Percentiles rank a stretch among this genome's conserved stretches.
Evolutionary conservation across 768 basidiomycete species (phyloP).

Genomic region (Lactifluus piperatus): DNA sequence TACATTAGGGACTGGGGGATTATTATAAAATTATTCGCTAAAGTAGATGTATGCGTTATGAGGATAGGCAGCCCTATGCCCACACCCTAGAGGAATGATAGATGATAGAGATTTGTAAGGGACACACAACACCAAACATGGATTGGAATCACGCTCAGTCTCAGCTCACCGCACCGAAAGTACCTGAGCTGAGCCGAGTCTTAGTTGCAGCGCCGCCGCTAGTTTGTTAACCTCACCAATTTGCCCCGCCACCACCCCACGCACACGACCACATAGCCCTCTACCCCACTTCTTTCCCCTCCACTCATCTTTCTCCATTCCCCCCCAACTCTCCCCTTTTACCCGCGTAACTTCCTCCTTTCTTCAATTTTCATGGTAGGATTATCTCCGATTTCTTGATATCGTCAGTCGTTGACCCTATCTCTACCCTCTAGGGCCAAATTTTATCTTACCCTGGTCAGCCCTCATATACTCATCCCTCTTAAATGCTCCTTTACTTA

Average conservation of each 20-base stretch:
- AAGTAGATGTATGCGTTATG: too few species aligned
- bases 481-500: background rate
- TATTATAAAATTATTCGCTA: too few species aligned
- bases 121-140: constrained; percentile 15
- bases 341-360: background rate
- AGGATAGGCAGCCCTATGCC: too few species aligned
- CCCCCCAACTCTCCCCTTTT: background rate
- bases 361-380: constrained; percentile 4
- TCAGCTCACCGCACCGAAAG: too few species aligned
- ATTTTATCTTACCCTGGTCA: constrained; percentile 73
- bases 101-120: background rate
- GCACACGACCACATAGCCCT: constrained; percentile 14
- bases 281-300: constrained; percentile 2
- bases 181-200: too few species aligned
- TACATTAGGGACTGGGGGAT: too few species aligned
- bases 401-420: background rate
- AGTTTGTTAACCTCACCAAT: background rate
- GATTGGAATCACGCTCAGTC: background rate
- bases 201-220: background rate
- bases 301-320: background rate
- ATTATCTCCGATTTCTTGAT: background rate
- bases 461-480: constrained; percentile 21
- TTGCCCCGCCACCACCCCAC: constrained; percentile 4
- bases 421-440: constrained; percentile 54
- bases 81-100: too few species aligned